phyloP scores from a whole-genome alignment of 129 eudicot species.

The Chrysanthemum seticuspe region DNA sequence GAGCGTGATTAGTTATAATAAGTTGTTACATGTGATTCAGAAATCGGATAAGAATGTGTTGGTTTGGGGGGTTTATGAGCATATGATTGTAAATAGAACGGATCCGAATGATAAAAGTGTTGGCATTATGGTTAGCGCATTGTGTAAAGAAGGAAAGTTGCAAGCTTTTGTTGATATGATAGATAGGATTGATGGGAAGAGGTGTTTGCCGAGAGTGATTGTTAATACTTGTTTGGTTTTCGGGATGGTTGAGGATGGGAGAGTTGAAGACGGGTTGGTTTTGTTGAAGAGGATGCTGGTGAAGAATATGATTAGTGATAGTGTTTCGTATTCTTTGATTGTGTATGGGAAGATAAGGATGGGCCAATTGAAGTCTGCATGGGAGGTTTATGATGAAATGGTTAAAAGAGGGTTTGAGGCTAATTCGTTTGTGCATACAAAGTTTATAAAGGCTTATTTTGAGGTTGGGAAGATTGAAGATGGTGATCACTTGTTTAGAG shows the following conservation, averaged over 20 bases:
- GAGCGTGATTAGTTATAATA: conserved; percentile 64
- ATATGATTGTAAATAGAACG: conserved; percentile 61
- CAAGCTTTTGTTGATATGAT: conserved; percentile 50
- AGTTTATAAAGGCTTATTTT: conserved; percentile 53
- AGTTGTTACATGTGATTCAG: conserved; percentile 56
- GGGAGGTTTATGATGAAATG: conserved; percentile 48
- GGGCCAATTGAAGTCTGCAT: conserved; percentile 57
- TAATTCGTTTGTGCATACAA: conserved; percentile 21
- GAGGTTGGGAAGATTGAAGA: conserved; percentile 53
- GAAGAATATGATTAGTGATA: conserved; percentile 74
- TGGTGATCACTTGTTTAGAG: conserved; percentile 45
- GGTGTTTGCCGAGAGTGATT: conserved; percentile 57
- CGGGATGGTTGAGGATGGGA: conserved; percentile 56
- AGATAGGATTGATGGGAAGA: conserved; percentile 70
- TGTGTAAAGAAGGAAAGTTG: conserved; percentile 86
- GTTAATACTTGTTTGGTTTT: conserved; percentile 70
- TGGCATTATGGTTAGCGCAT: conserved; percentile 53
- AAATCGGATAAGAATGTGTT: conserved; percentile 43
- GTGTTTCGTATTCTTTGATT: conserved; percentile 62
- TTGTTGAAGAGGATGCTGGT: conserved; percentile 61
- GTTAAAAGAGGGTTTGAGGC: conserved; percentile 31
- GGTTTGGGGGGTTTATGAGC: conserved; percentile 75
- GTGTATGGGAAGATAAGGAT: conserved; percentile 56
- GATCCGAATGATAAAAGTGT: conserved; percentile 66
- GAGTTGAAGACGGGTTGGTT: conserved; percentile 55